Percentiles rank a stretch among this genome's conserved stretches.
phyloP scores from a whole-genome alignment of 2,329 filamentous ascomycete genomes.

The Fusarium falciforme region DNA sequence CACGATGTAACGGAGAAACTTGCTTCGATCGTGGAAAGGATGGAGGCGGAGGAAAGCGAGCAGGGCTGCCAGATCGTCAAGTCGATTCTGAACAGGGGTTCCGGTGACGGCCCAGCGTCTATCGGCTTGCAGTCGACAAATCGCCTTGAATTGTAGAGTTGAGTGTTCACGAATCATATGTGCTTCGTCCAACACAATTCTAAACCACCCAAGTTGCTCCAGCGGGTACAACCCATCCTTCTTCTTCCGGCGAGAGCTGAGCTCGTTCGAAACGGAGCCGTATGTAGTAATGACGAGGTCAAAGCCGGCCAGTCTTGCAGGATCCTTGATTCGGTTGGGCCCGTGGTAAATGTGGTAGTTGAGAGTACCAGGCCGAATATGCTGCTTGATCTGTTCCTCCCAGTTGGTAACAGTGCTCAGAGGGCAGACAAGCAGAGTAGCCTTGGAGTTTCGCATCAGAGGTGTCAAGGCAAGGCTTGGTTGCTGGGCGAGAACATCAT shows the following conservation, averaged over 20 bases:
- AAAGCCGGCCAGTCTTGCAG: slow-evolving; percentile 74
- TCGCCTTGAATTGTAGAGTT: slow-evolving; percentile 85
- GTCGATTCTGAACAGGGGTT: slow-evolving; percentile 92
- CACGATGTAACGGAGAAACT: slow-evolving; percentile 84
- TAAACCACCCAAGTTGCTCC: slow-evolving; percentile 88
- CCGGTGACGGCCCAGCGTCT: slow-evolving; percentile 97
- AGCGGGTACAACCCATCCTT: slow-evolving; percentile 74
- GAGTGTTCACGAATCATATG: slow-evolving; percentile 91
- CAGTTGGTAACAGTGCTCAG: slow-evolving; percentile 94
- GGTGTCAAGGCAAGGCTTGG: slow-evolving; percentile 60
- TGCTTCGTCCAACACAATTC: slow-evolving; percentile 93
- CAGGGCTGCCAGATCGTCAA: slow-evolving; percentile 89
- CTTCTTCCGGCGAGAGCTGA: slow-evolving; percentile 70
- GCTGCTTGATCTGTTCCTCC: slow-evolving; percentile 90
- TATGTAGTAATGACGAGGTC: slow-evolving; percentile 96
- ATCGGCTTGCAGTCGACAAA: slow-evolving; percentile 81
- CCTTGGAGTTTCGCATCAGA: slow-evolving; percentile 75
- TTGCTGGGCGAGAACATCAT: slow-evolving; percentile 48
- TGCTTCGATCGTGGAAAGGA: slow-evolving; percentile 82
- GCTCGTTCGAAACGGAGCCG: slow-evolving; percentile 85
- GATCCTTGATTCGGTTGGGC: slow-evolving; percentile 75
- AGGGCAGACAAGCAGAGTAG: slow-evolving; percentile 88
- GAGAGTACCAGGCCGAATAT: slow-evolving; percentile 74
- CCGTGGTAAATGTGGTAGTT: slow-evolving; percentile 91
- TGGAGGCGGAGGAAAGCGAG: slow-evolving; percentile 86